phyloP scores from a whole-genome alignment of 495 filamentous ascomycete genomes.

The Patellaria atrata region DNA sequence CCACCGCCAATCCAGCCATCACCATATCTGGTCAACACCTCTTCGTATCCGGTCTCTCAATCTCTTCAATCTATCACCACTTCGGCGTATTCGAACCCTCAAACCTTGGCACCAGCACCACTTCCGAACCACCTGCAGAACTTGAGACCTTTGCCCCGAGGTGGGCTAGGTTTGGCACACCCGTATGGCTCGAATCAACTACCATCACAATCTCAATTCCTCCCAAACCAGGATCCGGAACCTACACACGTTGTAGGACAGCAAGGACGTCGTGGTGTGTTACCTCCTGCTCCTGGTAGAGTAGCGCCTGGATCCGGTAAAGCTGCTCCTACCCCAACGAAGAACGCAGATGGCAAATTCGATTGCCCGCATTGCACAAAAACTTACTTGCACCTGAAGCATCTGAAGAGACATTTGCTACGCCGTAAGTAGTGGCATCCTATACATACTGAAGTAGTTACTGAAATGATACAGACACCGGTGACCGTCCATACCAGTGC shows the following conservation, averaged over 20 bases:
- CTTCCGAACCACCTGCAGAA: constrained; percentile 12
- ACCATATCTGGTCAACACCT: constrained; percentile 8
- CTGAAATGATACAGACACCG: constrained; percentile 51
- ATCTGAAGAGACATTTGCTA: constrained; percentile 88
- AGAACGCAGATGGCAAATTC: constrained; percentile 93
- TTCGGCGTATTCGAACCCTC: constrained; percentile 11
- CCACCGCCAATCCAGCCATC: constrained; percentile 18
- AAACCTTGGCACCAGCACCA: constrained; percentile 10
- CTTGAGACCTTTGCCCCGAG: constrained; percentile 10
- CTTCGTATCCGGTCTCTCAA: constrained; percentile 12
- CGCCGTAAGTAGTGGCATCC: constrained; percentile 57
- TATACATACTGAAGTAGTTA: constrained; percentile 12
- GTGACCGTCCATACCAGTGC: constrained; percentile 93
- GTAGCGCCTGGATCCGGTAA: constrained; percentile 58
- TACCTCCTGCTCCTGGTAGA: constrained; percentile 78
- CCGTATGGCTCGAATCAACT: constrained; percentile 9
- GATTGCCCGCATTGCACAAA: constrained; percentile 95
- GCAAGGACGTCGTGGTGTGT: constrained; percentile 74
- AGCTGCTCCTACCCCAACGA: constrained; percentile 66
- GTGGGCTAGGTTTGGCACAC: constrained; percentile 8
- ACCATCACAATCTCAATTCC: constrained; percentile 11
- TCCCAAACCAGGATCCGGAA: constrained; percentile 32
- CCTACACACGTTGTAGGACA: constrained; percentile 86
- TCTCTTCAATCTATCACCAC: constrained; percentile 8
- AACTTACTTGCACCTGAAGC: constrained; percentile 94